phyloP scores from a whole-genome alignment of 129 eudicot species.

The Centaurea solstitialis region DNA sequence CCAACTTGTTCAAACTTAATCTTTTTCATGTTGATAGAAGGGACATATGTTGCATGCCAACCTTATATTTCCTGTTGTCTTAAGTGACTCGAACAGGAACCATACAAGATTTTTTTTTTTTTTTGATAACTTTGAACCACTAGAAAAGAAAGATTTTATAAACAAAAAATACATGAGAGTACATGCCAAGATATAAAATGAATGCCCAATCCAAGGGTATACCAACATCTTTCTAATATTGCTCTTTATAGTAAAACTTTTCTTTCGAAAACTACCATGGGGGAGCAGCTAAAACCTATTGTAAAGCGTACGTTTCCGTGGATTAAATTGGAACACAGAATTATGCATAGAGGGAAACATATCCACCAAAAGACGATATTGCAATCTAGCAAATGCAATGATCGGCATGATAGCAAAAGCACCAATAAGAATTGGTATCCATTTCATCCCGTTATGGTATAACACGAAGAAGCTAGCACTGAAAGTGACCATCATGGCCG shows the following conservation, averaged over 20 bases:
- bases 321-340: background rate
- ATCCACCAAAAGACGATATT: conserved; percentile 16
- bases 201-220: background rate
- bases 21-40: no score
- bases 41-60: no score
- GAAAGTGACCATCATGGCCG: conserved; percentile 19
- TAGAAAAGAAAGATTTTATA: background rate
- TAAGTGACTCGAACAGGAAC: no score
- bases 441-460: conserved; percentile 12
- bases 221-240: background rate
- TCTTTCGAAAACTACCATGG: background rate
- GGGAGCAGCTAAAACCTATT: background rate
- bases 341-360: conserved; percentile 12
- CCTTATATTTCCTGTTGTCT: no score
- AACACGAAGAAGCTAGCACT: conserved; percentile 15
- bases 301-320: conserved; percentile 17
- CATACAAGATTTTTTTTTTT: no score
- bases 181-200: background rate
- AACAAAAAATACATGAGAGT: no score
- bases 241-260: background rate
- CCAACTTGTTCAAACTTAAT: no score
- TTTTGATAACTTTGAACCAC: no score
- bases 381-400: background rate
- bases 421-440: conserved; percentile 23
- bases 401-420: background rate